Evolutionary conservation across 208 protist species (phyloP).

Genomic region (Crithidia fasciculata): DNA sequence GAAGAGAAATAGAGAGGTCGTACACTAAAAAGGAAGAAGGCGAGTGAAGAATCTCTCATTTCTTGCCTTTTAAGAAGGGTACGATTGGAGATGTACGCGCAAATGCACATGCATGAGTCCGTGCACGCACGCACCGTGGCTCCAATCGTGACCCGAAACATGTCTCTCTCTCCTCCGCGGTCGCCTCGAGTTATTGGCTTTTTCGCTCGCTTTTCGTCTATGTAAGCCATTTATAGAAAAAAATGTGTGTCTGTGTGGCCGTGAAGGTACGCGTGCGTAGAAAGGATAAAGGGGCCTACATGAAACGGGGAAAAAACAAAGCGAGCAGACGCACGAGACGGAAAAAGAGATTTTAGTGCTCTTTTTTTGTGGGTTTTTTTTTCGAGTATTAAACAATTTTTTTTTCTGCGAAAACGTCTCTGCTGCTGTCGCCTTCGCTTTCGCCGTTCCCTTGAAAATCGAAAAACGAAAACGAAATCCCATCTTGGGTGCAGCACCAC

Average conservation of each 20-base stretch:
- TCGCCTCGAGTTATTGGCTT: too few species aligned
- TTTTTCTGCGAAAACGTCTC: constrained; percentile 7
- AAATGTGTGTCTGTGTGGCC: not conserved
- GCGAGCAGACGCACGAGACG: not conserved
- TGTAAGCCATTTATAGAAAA: not conserved
- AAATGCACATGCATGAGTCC: too few species aligned
- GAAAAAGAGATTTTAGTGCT: constrained; percentile 22
- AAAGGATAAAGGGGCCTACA: too few species aligned
- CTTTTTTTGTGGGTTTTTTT: not conserved
- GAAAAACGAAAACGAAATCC: not conserved
- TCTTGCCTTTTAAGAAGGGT: not conserved
- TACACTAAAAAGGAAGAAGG: not conserved
- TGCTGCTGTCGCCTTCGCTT: not conserved
- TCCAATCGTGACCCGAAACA: too few species aligned
- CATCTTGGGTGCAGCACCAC: too few species aligned
- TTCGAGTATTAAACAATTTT: not conserved
- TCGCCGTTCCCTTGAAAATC: constrained; percentile 2
- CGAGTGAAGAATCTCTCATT: not conserved
- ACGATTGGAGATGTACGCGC: not conserved
- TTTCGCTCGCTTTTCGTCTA: too few species aligned
- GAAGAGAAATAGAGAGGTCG: not conserved
- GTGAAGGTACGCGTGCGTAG: not conserved
- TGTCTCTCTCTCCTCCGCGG: too few species aligned
- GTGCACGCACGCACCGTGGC: too few species aligned
- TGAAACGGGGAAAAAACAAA: not conserved